phyloP scores from a whole-genome alignment of 225 moss, liverwort and hornwort genomes.

The Physcomitrium patens region DNA sequence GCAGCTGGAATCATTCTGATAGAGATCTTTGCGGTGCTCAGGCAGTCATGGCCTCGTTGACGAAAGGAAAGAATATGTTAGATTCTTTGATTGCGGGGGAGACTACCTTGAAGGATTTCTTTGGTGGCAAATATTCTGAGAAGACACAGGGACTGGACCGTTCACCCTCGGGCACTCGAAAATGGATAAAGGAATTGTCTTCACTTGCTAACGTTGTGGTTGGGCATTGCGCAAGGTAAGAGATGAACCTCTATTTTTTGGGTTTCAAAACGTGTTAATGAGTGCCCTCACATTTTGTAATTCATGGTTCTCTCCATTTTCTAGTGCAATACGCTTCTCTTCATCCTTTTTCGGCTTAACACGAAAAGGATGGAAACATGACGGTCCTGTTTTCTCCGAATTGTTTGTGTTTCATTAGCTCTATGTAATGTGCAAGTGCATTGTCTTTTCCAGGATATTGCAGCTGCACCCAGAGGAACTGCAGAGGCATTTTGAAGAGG shows the following conservation, averaged over 20 bases:
- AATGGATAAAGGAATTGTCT: conserved; percentile 92
- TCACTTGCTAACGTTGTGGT: conserved; percentile 93
- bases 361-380: no score
- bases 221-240: conserved; percentile 90
- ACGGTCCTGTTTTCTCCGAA: no score
- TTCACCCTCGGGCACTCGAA: conserved; percentile 69
- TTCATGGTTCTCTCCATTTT: no score
- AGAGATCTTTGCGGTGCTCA: conserved; percentile 11
- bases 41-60: conserved; percentile 67
- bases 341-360: no score
- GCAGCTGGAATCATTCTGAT: conserved; percentile 5
- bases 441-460: conserved; percentile 58
- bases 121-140: conserved; percentile 55
- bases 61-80: conserved; percentile 70
- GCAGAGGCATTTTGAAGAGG: conserved; percentile 90
- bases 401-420: background rate
- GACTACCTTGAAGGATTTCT: conserved; percentile 72
- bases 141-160: conserved; percentile 47
- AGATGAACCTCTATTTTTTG: background rate
- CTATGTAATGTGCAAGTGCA: background rate
- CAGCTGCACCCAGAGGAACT: conserved; percentile 85
- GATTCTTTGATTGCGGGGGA: conserved; percentile 84
- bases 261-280: background rate
- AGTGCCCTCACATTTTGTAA: background rate
- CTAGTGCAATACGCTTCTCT: no score